phyloP scores from a whole-genome alignment of 2,329 filamentous ascomycete species.

The Fusarium ramigenum region DNA sequence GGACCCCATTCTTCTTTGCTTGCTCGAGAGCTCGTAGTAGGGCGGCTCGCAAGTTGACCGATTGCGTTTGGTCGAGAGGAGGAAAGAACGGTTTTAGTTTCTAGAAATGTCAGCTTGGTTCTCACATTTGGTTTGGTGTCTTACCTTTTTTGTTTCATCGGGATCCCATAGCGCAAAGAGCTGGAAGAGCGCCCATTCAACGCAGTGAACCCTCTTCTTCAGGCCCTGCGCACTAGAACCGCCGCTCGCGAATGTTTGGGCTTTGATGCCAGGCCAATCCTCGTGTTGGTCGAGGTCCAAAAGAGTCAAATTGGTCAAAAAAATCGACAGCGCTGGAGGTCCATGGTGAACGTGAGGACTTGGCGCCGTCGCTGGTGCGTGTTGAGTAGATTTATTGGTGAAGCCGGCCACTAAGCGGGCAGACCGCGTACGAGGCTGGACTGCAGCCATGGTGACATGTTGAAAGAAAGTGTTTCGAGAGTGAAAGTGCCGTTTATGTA shows the following conservation, averaged over 20 bases:
- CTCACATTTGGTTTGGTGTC: conserved; percentile 9
- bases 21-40: conserved; percentile 84
- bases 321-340: conserved; percentile 53
- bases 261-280: conserved; percentile 83
- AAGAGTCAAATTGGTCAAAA: conserved; percentile 85
- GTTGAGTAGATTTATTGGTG: conserved; percentile 33
- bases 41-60: conserved; percentile 86
- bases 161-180: conserved; percentile 87
- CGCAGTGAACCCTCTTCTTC: conserved; percentile 81
- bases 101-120: conserved; percentile 53
- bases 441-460: conserved; percentile 40
- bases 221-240: conserved; percentile 75
- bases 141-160: conserved; percentile 76
- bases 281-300: conserved; percentile 78
- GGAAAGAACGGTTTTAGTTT: conserved; percentile 93
- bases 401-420: conserved; percentile 41
- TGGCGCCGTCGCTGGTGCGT: background rate
- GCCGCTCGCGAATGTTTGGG: conserved; percentile 71
- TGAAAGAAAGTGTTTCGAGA: background rate
- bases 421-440: conserved; percentile 41
- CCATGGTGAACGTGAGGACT: conserved; percentile 24
- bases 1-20: conserved; percentile 84
- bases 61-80: conserved; percentile 88
- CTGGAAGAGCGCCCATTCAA: conserved; percentile 92
- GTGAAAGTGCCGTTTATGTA: conserved; percentile 8